Base-by-base conservation (phyloP, 1,284 basidiomycete species). In the Naganishia sp. region DNA sequence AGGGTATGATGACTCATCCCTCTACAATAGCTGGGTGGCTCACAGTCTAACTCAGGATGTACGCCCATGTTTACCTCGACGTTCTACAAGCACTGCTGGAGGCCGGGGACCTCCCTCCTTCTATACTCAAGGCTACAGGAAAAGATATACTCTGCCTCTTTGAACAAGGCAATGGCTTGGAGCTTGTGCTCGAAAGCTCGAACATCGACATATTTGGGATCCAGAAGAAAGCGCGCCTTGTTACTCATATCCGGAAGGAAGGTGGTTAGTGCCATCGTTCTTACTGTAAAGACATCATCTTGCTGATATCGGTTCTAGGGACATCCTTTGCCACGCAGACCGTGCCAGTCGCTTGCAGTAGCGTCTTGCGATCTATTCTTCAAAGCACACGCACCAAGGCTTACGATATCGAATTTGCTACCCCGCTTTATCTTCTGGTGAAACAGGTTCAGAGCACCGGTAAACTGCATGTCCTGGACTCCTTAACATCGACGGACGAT, bases 11-110 rank as follows among this genome's bases (percentile, higher is more conserved):
- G 3, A 31, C 2, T 11, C 11, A 49, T 2, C 9, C 18, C 3
- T n/a, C 28, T 28, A 15, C 59, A 46, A 54, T 44, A 13, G 9
- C 39, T 39, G 4, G 7, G 36, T 39, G 36, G n/a, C 42, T 55
- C 33, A 42, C 36, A 18, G 18, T 25, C 49, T 46, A 4, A 6
- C 31, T 13, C 65, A 78, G 75, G 5, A 64, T 72, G 3, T 65
- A 78, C 13, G 77, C 78, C 0, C 73, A 73, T 0, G 63, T 76
- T n/a, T 75, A 78, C 63, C 72, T 79, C 11, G 73, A 78, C 50
- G 77, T 78, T 0, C 71, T 80, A 6, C 77, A 79, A 57, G 72
- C 71, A 6, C 70, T 80, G 5, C 69, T 78, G 2, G 65, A 75
- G 7, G 72, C 75, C 45, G 71, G 74, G 16, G 72, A 74, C 1